Conservation (phyloP, 495 filamentous ascomycete genomes). For the Aspergillus incahuasiensis region DNA sequence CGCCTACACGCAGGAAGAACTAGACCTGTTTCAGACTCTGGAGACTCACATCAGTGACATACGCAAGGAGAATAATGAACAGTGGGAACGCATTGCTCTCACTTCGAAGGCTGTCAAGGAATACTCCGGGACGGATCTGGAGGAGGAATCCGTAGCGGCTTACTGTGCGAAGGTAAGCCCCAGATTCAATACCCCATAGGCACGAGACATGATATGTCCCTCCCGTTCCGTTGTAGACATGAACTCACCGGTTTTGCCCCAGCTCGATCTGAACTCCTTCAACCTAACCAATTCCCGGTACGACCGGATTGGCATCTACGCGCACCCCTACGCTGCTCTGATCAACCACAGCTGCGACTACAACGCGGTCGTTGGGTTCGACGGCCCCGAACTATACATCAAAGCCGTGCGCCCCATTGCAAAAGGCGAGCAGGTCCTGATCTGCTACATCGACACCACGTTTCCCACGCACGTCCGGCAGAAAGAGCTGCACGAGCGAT, state of each 20-base stretch:
- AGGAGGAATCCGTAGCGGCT: conserved; percentile 33
- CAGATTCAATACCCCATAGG: not conserved
- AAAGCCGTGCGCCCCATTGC: conserved; percentile 45
- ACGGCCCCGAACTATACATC: conserved; percentile 44
- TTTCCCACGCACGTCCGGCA: conserved; percentile 44
- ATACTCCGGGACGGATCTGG: conserved; percentile 43
- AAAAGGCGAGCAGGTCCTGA: conserved; percentile 57
- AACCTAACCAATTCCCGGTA: conserved; percentile 55
- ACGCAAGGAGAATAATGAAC: conserved; percentile 25
- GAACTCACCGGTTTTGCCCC: no score
- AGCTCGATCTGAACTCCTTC: conserved; percentile 55
- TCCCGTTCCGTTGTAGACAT: no score
- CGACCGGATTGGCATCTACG: conserved; percentile 56
- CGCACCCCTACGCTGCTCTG: conserved; percentile 53
- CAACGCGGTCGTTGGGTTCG: conserved; percentile 61
- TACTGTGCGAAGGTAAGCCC: conserved; percentile 44
- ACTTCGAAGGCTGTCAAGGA: conserved; percentile 50
- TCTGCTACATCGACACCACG: conserved; percentile 64
- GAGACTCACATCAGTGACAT: conserved; percentile 48
- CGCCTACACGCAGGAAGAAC: conserved; percentile 29
- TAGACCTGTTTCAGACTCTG: conserved; percentile 38
- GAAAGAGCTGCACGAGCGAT: conserved; percentile 49
- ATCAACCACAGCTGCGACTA: conserved; percentile 71
- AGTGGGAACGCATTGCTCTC: conserved; percentile 46
- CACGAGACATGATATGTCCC: no score